Evolutionary conservation across 2,329 filamentous ascomycete genomes (phyloP).

Genomic region (Epichloe typhina): DNA sequence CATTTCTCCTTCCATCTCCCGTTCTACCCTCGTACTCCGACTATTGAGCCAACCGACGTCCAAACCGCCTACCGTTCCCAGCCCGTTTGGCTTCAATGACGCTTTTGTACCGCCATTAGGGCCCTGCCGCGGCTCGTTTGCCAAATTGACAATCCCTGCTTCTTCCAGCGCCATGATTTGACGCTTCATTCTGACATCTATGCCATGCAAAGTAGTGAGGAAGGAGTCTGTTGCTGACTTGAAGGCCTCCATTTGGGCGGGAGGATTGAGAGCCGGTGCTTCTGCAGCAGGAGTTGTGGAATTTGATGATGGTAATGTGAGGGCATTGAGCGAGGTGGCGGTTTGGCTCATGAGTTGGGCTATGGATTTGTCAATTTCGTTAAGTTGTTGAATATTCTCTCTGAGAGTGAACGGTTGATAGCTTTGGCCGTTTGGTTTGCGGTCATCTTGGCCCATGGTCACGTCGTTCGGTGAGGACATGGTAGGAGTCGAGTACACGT

Average conservation of each 20-base stretch:
- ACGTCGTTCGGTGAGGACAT: slow-evolving; percentile 22
- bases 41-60: slow-evolving; percentile 88
- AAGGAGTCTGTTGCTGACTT: slow-evolving; percentile 52
- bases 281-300: slow-evolving; percentile 6
- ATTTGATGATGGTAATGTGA: slow-evolving; percentile 22
- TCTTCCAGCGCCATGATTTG: slow-evolving; percentile 67
- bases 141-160: slow-evolving; percentile 54
- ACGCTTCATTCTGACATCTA: slow-evolving; percentile 58
- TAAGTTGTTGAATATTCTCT: slow-evolving; percentile 70
- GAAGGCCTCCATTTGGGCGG: slow-evolving; percentile 42
- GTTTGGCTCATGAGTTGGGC: slow-evolving; percentile 30
- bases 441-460: slow-evolving; percentile 15
- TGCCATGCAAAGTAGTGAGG: slow-evolving; percentile 56
- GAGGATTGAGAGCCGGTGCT: slow-evolving; percentile 22
- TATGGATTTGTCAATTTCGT: slow-evolving; percentile 56
- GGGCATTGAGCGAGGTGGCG: slow-evolving; percentile 30
- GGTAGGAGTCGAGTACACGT: neutral
- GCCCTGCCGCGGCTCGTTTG: slow-evolving; percentile 20
- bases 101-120: slow-evolving; percentile 24
- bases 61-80: slow-evolving; percentile 45
- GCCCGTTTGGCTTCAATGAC: slow-evolving; percentile 39
- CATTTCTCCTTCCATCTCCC: slow-evolving; percentile 72
- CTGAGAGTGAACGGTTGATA: slow-evolving; percentile 53
- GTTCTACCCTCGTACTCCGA: slow-evolving; percentile 65
- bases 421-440: slow-evolving; percentile 9